Conservation (phyloP, 352 stramenopile species). For the Phytophthora uliginosa region DNA sequence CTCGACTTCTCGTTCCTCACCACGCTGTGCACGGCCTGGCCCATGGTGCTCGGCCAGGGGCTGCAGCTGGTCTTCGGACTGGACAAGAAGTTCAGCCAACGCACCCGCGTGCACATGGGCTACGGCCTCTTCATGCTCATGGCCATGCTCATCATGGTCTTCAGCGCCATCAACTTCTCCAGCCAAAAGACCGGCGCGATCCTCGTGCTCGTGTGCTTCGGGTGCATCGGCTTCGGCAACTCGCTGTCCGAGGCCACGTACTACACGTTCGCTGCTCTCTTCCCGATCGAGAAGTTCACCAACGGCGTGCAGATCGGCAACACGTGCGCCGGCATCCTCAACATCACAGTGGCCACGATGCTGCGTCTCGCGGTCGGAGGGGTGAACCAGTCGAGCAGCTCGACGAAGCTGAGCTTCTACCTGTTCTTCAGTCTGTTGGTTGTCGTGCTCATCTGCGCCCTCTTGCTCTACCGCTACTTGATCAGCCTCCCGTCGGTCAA, state of each 20-base stretch:
- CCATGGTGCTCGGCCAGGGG: slow-evolving; percentile 55
- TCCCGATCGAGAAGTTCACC: slow-evolving; percentile 71
- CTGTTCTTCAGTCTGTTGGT: slow-evolving; percentile 69
- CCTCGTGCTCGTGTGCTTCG: slow-evolving; percentile 63
- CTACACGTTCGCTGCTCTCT: slow-evolving; percentile 66
- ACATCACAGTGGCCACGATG: slow-evolving; percentile 66
- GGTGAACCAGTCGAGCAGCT: slow-evolving; percentile 45
- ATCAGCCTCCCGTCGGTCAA: slow-evolving; percentile 52
- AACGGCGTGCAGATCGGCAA: slow-evolving; percentile 77
- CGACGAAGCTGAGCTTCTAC: slow-evolving; percentile 56
- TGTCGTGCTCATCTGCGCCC: slow-evolving; percentile 50
- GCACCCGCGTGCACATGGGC: slow-evolving; percentile 48
- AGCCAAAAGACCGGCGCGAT: slow-evolving; percentile 48
- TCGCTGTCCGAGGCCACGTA: slow-evolving; percentile 64
- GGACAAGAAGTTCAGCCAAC: slow-evolving; percentile 61
- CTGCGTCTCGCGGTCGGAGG: slow-evolving; percentile 59
- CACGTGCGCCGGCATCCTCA: slow-evolving; percentile 53
- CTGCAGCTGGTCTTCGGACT: slow-evolving; percentile 68
- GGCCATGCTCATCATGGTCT: slow-evolving; percentile 60
- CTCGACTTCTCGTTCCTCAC: slow-evolving; percentile 75
- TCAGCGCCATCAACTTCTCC: slow-evolving; percentile 53
- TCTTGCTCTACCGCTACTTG: slow-evolving; percentile 58
- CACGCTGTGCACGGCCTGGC: slow-evolving; percentile 63
- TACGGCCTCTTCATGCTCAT: slow-evolving; percentile 60
- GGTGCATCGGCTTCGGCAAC: slow-evolving; percentile 54